phyloP scores from a whole-genome alignment of 2,329 filamentous ascomycete genomes.

The Colletotrichum phormii region DNA sequence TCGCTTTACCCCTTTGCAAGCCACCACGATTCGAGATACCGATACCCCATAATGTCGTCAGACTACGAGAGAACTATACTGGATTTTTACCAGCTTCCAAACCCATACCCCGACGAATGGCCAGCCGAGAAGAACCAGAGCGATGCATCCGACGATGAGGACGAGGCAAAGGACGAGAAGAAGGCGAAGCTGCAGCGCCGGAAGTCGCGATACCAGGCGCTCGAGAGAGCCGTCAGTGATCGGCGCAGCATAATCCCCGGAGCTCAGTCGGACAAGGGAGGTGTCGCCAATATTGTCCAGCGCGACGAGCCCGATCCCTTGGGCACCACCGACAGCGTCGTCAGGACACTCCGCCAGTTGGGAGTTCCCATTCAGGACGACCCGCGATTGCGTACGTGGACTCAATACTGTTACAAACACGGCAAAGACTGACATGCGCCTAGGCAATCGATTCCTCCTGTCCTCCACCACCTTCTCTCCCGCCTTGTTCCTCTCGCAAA shows the following conservation, averaged over 20 bases:
- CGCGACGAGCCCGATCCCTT: constrained; percentile 94
- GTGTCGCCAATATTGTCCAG: constrained; percentile 82
- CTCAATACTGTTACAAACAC: not conserved
- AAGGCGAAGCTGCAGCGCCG: constrained; percentile 67
- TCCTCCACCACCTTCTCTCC: constrained; percentile 97
- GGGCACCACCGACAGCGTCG: constrained; percentile 88
- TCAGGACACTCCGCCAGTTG: constrained; percentile 79
- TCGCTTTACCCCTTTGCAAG: not conserved
- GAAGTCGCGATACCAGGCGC: constrained; percentile 85
- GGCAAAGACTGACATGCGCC: constrained; percentile 27
- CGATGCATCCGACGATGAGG: constrained; percentile 73
- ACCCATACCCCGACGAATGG: constrained; percentile 85
- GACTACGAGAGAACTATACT: constrained; percentile 83
- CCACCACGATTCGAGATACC: not conserved
- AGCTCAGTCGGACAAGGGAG: constrained; percentile 73
- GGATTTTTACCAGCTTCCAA: constrained; percentile 89
- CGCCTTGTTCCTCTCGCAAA: constrained; percentile 89
- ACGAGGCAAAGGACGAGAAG: constrained; percentile 61
- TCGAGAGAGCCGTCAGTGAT: constrained; percentile 80
- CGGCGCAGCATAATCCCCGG: constrained; percentile 75
- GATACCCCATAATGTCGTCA: constrained; percentile 42
- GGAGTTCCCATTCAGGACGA: constrained; percentile 90
- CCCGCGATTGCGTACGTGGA: constrained; percentile 73
- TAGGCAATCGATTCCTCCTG: constrained; percentile 91
- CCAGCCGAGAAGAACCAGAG: constrained; percentile 82